These are phyloP conservation scores for Xylaria longipes DNA, from an alignment of 495 filamentous ascomycete genomes.

Conservation along the genomic window DNA sequence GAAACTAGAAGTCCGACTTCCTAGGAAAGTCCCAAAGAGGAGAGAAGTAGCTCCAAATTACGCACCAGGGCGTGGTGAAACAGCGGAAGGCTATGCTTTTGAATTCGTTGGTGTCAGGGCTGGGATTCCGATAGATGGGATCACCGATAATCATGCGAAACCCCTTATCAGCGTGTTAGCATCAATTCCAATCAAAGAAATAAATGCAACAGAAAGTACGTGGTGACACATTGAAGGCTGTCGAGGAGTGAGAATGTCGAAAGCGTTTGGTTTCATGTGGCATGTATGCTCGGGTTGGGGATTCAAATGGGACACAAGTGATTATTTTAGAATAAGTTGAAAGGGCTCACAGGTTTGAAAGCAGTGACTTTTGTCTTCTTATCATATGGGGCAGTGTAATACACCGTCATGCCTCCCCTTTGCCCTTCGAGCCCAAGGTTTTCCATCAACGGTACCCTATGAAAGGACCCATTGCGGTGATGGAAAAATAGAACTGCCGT, in stretches of 20 bases:
- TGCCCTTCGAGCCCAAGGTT: constrained; percentile 6
- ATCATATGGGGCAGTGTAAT: not conserved
- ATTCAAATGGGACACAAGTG: not conserved
- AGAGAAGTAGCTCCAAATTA: not conserved
- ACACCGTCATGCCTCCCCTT: not conserved
- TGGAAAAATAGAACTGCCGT: not conserved
- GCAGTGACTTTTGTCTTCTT: not conserved
- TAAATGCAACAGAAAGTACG: not conserved
- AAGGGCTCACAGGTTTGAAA: not conserved
- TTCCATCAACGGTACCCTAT: not conserved
- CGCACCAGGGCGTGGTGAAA: not conserved
- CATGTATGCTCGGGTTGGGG: not conserved
- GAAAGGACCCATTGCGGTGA: not conserved
- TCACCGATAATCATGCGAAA: not conserved
- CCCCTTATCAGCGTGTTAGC: not conserved
- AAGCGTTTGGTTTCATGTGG: not conserved
- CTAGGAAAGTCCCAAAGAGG: not conserved
- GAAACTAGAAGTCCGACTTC: not conserved
- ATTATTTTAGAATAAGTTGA: not conserved
- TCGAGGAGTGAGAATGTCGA: not conserved
- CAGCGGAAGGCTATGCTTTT: not conserved
- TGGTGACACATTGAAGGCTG: not conserved
- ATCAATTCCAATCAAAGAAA: not conserved
- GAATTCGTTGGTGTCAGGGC: not conserved
- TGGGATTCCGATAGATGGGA: not conserved